These are phyloP conservation scores for Talaromyces atroroseus DNA, from an alignment of 2,329 filamentous ascomycete genomes.

Conservation along the genomic window DNA sequence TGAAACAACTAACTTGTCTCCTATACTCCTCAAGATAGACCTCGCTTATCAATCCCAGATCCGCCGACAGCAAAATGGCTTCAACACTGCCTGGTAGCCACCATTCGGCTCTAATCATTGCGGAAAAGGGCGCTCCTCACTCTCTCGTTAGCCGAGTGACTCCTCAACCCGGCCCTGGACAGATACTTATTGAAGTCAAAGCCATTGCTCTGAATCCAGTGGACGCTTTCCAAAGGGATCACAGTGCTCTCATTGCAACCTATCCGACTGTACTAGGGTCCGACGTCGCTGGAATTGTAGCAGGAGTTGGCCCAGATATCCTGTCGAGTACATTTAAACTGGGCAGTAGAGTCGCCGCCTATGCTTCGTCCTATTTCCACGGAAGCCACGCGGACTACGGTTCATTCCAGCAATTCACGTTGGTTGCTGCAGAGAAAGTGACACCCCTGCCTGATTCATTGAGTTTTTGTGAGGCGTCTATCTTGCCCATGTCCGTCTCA, in stretches of 20 bases:
- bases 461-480: slow-evolving; percentile 22
- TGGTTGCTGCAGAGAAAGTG: slow-evolving; percentile 29
- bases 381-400: slow-evolving; percentile 25
- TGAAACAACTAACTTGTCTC: no score
- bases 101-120: slow-evolving; percentile 1
- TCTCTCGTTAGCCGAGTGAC: slow-evolving; percentile 16
- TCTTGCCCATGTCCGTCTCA: slow-evolving; percentile 24
- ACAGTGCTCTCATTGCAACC: slow-evolving; percentile 17
- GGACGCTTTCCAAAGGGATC: slow-evolving; percentile 26
- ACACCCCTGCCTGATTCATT: slow-evolving; percentile 24
- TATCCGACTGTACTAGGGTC: slow-evolving; percentile 26
- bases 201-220: slow-evolving; percentile 40
- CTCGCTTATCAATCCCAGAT: no score
- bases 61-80: background rate
- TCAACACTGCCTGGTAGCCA: background rate
- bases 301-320: slow-evolving; percentile 24
- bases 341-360: slow-evolving; percentile 28
- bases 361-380: slow-evolving; percentile 24
- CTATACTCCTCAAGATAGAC: no score
- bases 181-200: slow-evolving; percentile 39
- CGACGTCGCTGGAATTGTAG: slow-evolving; percentile 27
- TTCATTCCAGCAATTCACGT: slow-evolving; percentile 22
- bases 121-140: slow-evolving; percentile 2
- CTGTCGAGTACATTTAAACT: slow-evolving; percentile 17
- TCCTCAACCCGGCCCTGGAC: slow-evolving; percentile 28